A percentile compares a stretch with the other conserved stretches of the same genome.
Conservation (phyloP, 176 grass and related monocot genomes). For the Echinochloa phyllopogon region DNA sequence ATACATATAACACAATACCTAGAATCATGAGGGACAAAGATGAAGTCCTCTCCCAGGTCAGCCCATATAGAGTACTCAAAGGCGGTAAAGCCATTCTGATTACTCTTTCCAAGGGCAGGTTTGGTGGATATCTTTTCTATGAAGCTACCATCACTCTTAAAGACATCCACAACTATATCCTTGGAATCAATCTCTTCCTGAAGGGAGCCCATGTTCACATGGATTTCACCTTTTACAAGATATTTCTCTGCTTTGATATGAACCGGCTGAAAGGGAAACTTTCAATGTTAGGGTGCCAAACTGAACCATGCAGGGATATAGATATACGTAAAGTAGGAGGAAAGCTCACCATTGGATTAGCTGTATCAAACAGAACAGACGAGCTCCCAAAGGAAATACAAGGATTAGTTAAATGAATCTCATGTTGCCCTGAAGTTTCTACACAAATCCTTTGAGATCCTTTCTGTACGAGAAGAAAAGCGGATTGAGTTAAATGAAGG, state of each 20-base stretch:
- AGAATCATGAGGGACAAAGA: constrained; percentile 77
- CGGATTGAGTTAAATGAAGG: constrained; percentile 18
- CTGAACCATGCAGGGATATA: constrained; percentile 14
- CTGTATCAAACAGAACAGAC: constrained; percentile 71
- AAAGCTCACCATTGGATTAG: constrained; percentile 55
- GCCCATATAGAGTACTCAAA: constrained; percentile 95
- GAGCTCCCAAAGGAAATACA: constrained; percentile 89
- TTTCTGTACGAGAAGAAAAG: constrained; percentile 62
- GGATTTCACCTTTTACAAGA: constrained; percentile 88
- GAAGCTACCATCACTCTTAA: constrained; percentile 61
- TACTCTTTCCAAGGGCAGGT: constrained; percentile 57
- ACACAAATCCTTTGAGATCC: constrained; percentile 85
- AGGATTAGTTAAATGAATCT: constrained; percentile 84
- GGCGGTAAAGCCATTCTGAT: constrained; percentile 48
- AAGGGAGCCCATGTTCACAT: constrained; percentile 59
- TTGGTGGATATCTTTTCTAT: constrained; percentile 59
- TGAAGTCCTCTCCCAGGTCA: constrained; percentile 77
- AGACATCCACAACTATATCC: constrained; percentile 73
- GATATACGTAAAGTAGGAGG: constrained; percentile 27
- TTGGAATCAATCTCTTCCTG: constrained; percentile 61
- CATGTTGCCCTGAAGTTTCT: constrained; percentile 79
- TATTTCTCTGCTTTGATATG: constrained; percentile 88
- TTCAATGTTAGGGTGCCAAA: constrained; percentile 46
- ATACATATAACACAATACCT: constrained; percentile 56
- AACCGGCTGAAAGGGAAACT: constrained; percentile 57